A percentile compares a stretch with the other conserved stretches of the same genome.
These are phyloP conservation scores for Francoa sonchifolia DNA, from an alignment of 441 rosid species.

Conservation along the genomic window DNA sequence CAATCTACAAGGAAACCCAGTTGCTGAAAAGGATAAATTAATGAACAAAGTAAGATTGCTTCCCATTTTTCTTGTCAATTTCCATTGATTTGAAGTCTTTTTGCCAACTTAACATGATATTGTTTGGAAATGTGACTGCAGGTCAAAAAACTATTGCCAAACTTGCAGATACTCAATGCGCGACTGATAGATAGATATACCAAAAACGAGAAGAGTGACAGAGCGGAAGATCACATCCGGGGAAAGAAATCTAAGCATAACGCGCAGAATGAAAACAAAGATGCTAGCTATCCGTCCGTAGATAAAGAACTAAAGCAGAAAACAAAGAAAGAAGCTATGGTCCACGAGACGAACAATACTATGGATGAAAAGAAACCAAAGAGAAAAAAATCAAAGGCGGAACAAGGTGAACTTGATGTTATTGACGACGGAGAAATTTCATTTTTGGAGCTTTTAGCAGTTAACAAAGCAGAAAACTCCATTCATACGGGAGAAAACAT, in stretches of 20 bases:
- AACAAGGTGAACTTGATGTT: conserved; percentile 36
- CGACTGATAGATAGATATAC: conserved; percentile 34
- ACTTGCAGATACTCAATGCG: conserved; percentile 62
- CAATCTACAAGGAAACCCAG: conserved; percentile 72
- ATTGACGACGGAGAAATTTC: conserved; percentile 47
- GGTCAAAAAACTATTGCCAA: conserved; percentile 43
- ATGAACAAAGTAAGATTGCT: conserved; percentile 39
- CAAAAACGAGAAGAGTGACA: conserved; percentile 16
- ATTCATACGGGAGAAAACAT: conserved; percentile 13
- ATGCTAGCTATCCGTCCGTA: conserved; percentile 11
- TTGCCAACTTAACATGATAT: conserved; percentile 4
- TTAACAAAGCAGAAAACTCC: conserved; percentile 14
- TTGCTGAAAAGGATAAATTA: conserved; percentile 53
- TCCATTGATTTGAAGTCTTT: not conserved
- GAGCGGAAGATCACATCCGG: conserved; percentile 10
- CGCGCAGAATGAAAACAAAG: conserved; percentile 3
- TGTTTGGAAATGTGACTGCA: conserved; percentile 19
- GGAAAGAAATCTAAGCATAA: conserved; percentile 14
- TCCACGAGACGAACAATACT: not conserved
- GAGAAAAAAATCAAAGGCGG: conserved; percentile 21
- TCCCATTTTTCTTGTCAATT: not conserved
- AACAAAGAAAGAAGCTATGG: conserved; percentile 14
- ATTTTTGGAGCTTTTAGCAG: conserved; percentile 39
- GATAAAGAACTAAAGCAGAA: conserved; percentile 16
- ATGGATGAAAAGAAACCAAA: conserved; percentile 19